These are phyloP conservation scores for Sideroxylon spinosum DNA, from an alignment of 179 eudicot species.

Conservation along the genomic window DNA sequence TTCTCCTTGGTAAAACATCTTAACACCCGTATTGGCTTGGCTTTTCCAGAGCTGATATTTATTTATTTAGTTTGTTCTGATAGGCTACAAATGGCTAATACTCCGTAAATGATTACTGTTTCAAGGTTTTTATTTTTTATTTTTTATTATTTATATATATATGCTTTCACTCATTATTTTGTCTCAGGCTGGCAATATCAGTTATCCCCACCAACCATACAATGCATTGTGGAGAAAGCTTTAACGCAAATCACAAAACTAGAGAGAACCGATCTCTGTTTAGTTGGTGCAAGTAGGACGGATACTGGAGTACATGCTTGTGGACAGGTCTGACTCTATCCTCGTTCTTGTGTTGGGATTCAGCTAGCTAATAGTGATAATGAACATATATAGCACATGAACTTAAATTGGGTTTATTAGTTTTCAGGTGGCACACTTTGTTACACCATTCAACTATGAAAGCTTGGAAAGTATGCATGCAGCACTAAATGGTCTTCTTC, in stretches of 20 bases:
- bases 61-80: not conserved
- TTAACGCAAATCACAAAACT: slow-evolving; percentile 61
- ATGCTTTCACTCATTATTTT: not conserved
- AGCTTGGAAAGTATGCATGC: slow-evolving; percentile 65
- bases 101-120: not conserved
- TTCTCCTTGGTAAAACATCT: too few species aligned
- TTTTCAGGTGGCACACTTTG: slow-evolving; percentile 90
- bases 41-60: not conserved
- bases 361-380: not conserved
- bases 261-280: slow-evolving; percentile 53
- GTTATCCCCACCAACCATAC: slow-evolving; percentile 73
- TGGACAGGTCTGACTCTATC: slow-evolving; percentile 73
- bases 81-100: not conserved
- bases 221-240: slow-evolving; percentile 67
- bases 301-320: slow-evolving; percentile 95
- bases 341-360: slow-evolving; percentile 14
- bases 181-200: slow-evolving; percentile 91
- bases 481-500: slow-evolving; percentile 88
- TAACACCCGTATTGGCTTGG: too few species aligned
- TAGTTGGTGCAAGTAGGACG: slow-evolving; percentile 91
- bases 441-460: slow-evolving; percentile 84
- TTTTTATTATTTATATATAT: not conserved
- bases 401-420: slow-evolving; percentile 21
- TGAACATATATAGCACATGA: not conserved
- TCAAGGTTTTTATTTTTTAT: not conserved